Base-by-base conservation (phyloP, 164 flowering plant genomes). In the Tetrastigma voinierianum region DNA sequence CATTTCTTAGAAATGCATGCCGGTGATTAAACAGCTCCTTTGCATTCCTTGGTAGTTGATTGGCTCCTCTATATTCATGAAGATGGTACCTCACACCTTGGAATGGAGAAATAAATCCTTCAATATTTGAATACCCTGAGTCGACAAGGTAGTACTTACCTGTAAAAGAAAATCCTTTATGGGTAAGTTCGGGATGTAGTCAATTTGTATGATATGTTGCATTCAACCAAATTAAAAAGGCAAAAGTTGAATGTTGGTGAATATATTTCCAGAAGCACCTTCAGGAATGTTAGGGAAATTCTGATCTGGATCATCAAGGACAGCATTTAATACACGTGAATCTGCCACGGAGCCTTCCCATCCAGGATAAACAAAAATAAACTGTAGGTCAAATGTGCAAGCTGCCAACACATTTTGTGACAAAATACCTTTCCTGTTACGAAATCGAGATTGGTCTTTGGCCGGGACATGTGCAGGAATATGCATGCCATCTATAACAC, bases 291-390 rank as follows among this genome's bases (percentile, higher is more conserved):
- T 72, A 20, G 93, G 94, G 51, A 89, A 89, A 72, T 89, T 87
- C 77, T 88, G 91, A 67, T 87, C 86, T 21, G 91, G 91, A 67
- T 88, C 86, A 64, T 78, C 79, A 15, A 90, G 84, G 44, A 87
- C 91, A 9, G 89, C 87, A 78, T 81, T 76, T 59, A 90, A 68
- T 18, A 90, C 81, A 17, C 85, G 87, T 40, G 92, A 87, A 78
- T 87, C 94, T 46, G 82, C 66, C 60, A 80, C 90, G 51, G 92
- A 89, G 15, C 97, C 97, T 74, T 90, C 97, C 97, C 96, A 90
- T 19, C 97, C 97, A 53, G 94, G 92, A 72, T 79, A 87, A 17
- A 90, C 74, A 48, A 87, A 90, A 32, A 87, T 86, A 69, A 90
- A 90, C 76, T 82, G 87, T 55, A 86, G 75, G 75, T 90, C 97